Evolutionary conservation across 78 protist species (phyloP).

Genomic region (Speleostelium caveatum): DNA sequence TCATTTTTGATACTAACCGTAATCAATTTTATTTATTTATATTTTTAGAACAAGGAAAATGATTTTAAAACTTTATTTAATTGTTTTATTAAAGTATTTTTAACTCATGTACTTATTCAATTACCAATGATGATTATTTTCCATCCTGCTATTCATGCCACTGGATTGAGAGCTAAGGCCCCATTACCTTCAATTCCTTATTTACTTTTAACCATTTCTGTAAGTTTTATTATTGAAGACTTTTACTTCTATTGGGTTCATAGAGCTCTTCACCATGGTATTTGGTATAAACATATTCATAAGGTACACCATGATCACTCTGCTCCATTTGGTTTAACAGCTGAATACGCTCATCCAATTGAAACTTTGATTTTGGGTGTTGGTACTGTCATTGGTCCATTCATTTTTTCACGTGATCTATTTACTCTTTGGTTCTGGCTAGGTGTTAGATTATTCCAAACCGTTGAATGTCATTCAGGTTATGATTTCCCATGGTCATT

Average conservation of each 20-base stretch:
- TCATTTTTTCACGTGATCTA: constrained; percentile 63
- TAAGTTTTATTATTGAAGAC: constrained; percentile 62
- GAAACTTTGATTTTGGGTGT: constrained; percentile 75
- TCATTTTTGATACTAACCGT: too few relatives aligned
- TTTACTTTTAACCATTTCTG: constrained; percentile 8
- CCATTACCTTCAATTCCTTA: constrained; percentile 70
- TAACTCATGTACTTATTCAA: constrained; percentile 68
- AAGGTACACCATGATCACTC: constrained; percentile 80
- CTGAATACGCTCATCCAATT: constrained; percentile 83
- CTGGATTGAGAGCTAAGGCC: constrained; percentile 60
- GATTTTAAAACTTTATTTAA: constrained; percentile 36
- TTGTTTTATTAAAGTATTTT: constrained; percentile 43
- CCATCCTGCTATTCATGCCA: constrained; percentile 49
- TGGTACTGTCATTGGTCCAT: constrained; percentile 83
- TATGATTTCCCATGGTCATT: constrained; percentile 80
- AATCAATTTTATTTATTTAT: not conserved
- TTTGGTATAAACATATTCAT: constrained; percentile 77
- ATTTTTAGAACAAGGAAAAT: constrained; percentile 54
- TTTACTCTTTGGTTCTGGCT: constrained; percentile 79
- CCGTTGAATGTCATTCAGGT: constrained; percentile 80
- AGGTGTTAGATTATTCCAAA: constrained; percentile 70
- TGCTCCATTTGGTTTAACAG: constrained; percentile 80
- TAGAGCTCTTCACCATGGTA: constrained; percentile 74
- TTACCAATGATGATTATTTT: constrained; percentile 66
- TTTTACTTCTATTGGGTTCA: constrained; percentile 76